Evolutionary conservation across 2,329 filamentous ascomycete genomes (phyloP), one percentile per base, ranked within the genome.

Genomic region (Nigrograna mackinnonii): DNA sequence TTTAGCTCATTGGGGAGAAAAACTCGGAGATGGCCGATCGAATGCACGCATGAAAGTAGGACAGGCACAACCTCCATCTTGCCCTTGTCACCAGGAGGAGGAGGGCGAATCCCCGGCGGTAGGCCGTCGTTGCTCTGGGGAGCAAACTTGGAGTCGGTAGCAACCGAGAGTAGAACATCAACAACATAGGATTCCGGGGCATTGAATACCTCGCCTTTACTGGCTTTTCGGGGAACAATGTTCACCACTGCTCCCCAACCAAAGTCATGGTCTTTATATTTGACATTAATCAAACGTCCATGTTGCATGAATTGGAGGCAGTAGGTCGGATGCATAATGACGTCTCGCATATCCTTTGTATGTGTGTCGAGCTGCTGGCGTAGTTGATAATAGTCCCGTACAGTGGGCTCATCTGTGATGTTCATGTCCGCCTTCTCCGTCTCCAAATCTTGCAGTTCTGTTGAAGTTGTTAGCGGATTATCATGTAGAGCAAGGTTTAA

Each of bases 381-480:
- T 33, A 97, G 76, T 37, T 91, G 87, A 68, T 95, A 96, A 70
- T 99, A 99, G 49, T 97, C 92, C 65, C 91, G 91, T 66, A 99
- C 87, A 0, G 85, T 90, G 4, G 81, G 77, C 70, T 99, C 94
- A 60, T 97, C 91, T 0, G 87, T 77, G 49, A 99, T 96, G 36
- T 80, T 75, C 70, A 92, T 83, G 34, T 78, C 79, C 38, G 87
- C 82, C 47, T 84, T 83, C 66, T 92, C 82, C 46, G 82, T 80
- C 66, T 96, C 91, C 22, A 96, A 72, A 35, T 87, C 79, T 63
- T 84, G 82, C 46, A 97, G 75, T 53, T 95, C 86, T 28, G n/a
- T 77, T 46, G n/a, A 35, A 18, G 18, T 38, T n/a, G 24, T 42
- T 34, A 50, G 46, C 21, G 9, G 16, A 12, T 17, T 9, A 17